phyloP scores from a whole-genome alignment of 352 stramenopile genomes.

The Pythium phragmitis region DNA sequence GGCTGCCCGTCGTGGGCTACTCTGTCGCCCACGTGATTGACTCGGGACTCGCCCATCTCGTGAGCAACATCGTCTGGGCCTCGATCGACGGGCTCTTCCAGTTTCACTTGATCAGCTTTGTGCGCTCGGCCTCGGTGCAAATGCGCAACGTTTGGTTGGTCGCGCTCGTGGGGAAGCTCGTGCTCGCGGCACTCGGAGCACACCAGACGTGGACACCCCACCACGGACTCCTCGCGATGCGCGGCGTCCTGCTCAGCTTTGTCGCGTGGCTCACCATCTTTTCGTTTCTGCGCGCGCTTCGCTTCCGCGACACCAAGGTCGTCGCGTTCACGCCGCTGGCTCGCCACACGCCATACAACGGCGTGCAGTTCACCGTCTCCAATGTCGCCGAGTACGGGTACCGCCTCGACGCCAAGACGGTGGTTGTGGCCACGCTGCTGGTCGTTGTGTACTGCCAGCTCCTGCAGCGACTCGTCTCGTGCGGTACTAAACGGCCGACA shows the following conservation, averaged over 20 bases:
- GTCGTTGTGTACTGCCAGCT: background rate
- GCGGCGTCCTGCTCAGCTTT: slow-evolving; percentile 11
- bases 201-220: background rate
- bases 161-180: slow-evolving; percentile 20
- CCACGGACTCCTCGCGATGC: slow-evolving; percentile 18
- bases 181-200: background rate
- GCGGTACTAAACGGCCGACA: background rate
- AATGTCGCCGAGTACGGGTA: slow-evolving; percentile 10
- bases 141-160: slow-evolving; percentile 42
- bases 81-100: slow-evolving; percentile 18
- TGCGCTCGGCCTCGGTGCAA: slow-evolving; percentile 27
- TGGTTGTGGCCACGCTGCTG: background rate
- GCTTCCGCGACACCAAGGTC: slow-evolving; percentile 23
- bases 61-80: slow-evolving; percentile 28
- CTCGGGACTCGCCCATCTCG: slow-evolving; percentile 24
- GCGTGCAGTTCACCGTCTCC: background rate
- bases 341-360: background rate
- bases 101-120: slow-evolving; percentile 26
- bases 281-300: slow-evolving; percentile 1
- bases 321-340: slow-evolving; percentile 3
- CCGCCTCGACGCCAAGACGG: slow-evolving; percentile 9
- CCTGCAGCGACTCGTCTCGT: background rate
- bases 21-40: slow-evolving; percentile 32
- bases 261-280: slow-evolving; percentile 14
- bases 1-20: slow-evolving; percentile 35